A percentile compares a stretch with the other conserved stretches of the same genome.
These are phyloP conservation scores for Rhizopogon vulgaris DNA, from an alignment of 768 basidiomycete species.

Conservation along the genomic window DNA sequence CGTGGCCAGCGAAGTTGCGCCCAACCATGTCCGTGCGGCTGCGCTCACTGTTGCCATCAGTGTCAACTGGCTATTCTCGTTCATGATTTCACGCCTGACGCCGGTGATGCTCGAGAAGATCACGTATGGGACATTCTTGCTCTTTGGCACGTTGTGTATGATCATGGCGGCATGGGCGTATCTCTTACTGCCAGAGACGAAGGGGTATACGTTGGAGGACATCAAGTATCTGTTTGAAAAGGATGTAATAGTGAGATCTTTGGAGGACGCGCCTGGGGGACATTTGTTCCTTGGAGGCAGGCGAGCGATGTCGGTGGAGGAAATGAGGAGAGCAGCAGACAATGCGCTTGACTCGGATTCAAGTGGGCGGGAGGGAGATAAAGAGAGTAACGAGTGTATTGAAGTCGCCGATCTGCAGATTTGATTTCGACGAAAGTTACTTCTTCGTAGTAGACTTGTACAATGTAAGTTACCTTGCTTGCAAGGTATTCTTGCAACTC, in stretches of 20 bases:
- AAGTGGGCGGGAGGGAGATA: not conserved
- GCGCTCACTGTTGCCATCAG: slow-evolving; percentile 32
- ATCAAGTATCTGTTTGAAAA: slow-evolving; percentile 38
- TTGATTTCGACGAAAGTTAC: not conserved
- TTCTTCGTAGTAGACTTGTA: too few relatives aligned
- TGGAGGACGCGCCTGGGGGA: slow-evolving; percentile 38
- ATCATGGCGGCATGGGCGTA: slow-evolving; percentile 39
- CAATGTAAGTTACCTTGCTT: too few relatives aligned
- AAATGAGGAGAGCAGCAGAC: slow-evolving; percentile 3
- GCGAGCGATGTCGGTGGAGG: slow-evolving; percentile 11
- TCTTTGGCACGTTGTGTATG: slow-evolving; percentile 37
- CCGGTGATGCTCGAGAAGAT: slow-evolving; percentile 32
- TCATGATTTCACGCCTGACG: slow-evolving; percentile 41
- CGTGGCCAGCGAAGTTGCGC: slow-evolving; percentile 27
- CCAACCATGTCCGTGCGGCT: slow-evolving; percentile 37
- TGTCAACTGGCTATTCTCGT: slow-evolving; percentile 42
- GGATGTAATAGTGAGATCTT: slow-evolving; percentile 27
- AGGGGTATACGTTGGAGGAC: slow-evolving; percentile 39
- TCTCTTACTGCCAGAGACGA: slow-evolving; percentile 41
- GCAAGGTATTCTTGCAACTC: too few relatives aligned
- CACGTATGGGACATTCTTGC: slow-evolving; percentile 34
- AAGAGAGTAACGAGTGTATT: not conserved
- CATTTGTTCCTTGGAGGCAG: slow-evolving; percentile 26
- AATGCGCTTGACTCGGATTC: not conserved
- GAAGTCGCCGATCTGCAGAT: not conserved